Base-by-base conservation (phyloP, 2,329 filamentous ascomycete species). In the Aspergillus pseudoterreus region DNA sequence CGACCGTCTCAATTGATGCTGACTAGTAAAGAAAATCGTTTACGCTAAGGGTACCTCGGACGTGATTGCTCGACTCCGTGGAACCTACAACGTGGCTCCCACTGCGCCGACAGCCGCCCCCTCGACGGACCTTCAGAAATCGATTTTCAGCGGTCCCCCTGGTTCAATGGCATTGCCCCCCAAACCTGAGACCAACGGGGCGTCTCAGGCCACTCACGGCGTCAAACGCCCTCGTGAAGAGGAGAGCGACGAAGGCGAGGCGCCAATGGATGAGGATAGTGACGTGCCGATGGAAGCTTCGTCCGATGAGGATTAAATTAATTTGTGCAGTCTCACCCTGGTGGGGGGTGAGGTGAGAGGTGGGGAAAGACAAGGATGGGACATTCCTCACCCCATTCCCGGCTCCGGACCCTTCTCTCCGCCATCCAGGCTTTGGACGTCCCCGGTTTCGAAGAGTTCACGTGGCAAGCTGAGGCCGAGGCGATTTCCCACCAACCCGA, bases 41-140 rank as follows among this genome's bases (percentile, higher is more conserved):
- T 99, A 97, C 70, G 91, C 89, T 51, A 96, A 92, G 71, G 85
- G 86, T 51, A 92, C 92, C 67, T 96, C 92, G 3, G 81, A 96
- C 69, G 87, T 88, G 21, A 84, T 99, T 56, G 84, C 90, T 32
- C 96, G 95, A 71, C 84, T 99, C 48, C 92, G 96, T 60, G 94
- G 94, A 56, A 92, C 90, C 12, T 96, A 91, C 74, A 85, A 86
- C 65, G 80, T 88, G 12, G 74, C 77, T 38, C 53, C 67, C 11
- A 45, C 56, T 38, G 78, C 75, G 24, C 78, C 80, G 50, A 75
- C 77, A 47, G 77, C 75, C 38, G 81, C 83, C 48, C 81, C 83
- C 63, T 82, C 87, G 60, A 90, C 87, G 3, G 86, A 88, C 59
- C 77, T 89, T 43, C 87, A 91, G 67, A 86, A 88, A 67, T 88